A percentile compares a stretch with the other conserved stretches of the same genome.
Conservation (phyloP, 2,329 filamentous ascomycete genomes). For the Monosporascus sp. region DNA sequence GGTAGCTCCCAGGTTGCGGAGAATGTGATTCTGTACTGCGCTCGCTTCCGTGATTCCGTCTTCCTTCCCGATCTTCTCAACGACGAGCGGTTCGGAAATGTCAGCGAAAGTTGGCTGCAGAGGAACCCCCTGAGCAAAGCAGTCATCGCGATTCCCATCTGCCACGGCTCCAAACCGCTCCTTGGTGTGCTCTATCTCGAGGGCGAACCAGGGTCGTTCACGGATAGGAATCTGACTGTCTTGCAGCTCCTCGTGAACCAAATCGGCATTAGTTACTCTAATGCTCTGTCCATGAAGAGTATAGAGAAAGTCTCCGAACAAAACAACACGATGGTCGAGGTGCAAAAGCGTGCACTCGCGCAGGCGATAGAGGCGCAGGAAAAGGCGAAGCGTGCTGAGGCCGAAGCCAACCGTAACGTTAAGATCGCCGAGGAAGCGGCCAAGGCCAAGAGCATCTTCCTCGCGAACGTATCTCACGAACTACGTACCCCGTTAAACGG, state of each 20-base stretch:
- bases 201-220: constrained; percentile 69
- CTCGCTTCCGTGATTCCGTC: constrained; percentile 69
- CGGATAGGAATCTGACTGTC: constrained; percentile 64
- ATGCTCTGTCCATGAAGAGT: constrained; percentile 62
- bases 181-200: constrained; percentile 74
- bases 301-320: constrained; percentile 73
- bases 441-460: constrained; percentile 76
- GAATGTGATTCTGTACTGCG: constrained; percentile 71
- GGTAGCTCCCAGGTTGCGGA: constrained; percentile 66
- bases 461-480: constrained; percentile 77
- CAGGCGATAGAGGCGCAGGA: constrained; percentile 69
- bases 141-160: constrained; percentile 75
- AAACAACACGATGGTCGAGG: constrained; percentile 71
- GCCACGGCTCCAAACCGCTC: constrained; percentile 64
- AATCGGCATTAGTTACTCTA: constrained; percentile 67
- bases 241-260: constrained; percentile 71
- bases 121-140: constrained; percentile 66
- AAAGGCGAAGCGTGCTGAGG: constrained; percentile 72
- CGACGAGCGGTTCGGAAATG: constrained; percentile 75
- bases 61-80: constrained; percentile 69
- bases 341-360: constrained; percentile 68
- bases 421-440: constrained; percentile 78
- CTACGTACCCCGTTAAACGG: constrained; percentile 79
- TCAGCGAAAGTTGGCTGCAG: constrained; percentile 62
- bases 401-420: constrained; percentile 72